Base-by-base conservation (phyloP, 2,329 filamentous ascomycete species). In the Colletotrichum cereale region DNA sequence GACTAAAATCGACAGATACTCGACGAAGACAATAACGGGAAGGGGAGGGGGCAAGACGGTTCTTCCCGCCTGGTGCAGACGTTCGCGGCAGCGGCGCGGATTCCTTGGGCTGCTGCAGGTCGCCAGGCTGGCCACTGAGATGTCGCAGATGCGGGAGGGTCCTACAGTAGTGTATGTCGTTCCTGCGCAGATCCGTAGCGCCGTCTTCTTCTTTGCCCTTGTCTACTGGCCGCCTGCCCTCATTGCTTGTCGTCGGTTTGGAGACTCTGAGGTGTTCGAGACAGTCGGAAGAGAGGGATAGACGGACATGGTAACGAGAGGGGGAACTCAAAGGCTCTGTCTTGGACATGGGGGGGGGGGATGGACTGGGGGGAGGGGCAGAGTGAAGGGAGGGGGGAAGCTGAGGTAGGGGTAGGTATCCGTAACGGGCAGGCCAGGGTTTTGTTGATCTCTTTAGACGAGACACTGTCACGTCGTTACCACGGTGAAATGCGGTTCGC, bases 391-490 rank as follows among this genome's bases (percentile, higher is more conserved):
- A 29, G 26, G 63, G 38, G n/a, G n/a, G 57, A 47, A 71, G 67
- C 62, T 66, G 61, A 61, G 67, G 71, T 73, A 71, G 67, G 58
- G 67, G 63, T 71, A 66, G 63, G 62, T 63, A 62, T 44, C 60
- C 58, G 50, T 29, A 63, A 62, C 31, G 26, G 60, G 36, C 58
- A 52, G 26, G 53, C 56, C 57, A 42, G 64, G 64, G 64, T 40
- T 58, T 67, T 71, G 68, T 71, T 71, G 68, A 64, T 55, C 42
- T 64, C 40, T 61, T 42, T 63, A 64, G 65, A 60, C 58, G 58
- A 72, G 66, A 72, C 65, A 72, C 56, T 72, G 68, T 72, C 60
- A 72, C 65, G 62, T 38, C 62, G 62, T 64, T 63, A 53, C 61
- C 38, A 63, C 48, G 24, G 61, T 52, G 48, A 63, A 63, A 26